These are phyloP conservation scores for Craspedostauros australis DNA, from an alignment of 108 stramenopile genomes.

Conservation along the genomic window DNA sequence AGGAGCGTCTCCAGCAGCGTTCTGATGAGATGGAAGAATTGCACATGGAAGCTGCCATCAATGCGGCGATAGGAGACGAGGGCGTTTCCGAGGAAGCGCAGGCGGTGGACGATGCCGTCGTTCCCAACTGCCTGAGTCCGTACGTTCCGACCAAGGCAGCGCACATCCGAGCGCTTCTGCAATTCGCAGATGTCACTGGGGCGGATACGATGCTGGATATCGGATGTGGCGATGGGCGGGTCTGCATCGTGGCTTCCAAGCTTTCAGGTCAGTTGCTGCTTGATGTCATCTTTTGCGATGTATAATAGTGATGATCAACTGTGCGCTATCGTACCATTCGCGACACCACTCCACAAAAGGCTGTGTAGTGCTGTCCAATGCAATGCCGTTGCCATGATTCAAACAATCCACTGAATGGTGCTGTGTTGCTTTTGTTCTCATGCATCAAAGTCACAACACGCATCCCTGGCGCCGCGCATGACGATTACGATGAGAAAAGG, in stretches of 20 bases:
- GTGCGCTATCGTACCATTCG: no score
- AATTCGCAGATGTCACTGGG: background rate
- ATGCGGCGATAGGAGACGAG: background rate
- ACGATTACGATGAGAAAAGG: no score
- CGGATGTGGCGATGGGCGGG: constrained; percentile 68
- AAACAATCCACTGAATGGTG: no score
- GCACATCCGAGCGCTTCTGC: background rate
- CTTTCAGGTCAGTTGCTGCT: no score
- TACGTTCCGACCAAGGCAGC: constrained; percentile 7
- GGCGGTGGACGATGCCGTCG: background rate
- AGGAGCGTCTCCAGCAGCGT: background rate
- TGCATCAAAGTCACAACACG: no score
- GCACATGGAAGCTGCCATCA: constrained; percentile 10
- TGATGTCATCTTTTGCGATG: no score
- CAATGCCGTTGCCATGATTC: no score
- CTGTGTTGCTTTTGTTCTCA: no score
- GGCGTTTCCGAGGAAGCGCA: background rate
- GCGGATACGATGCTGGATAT: constrained; percentile 56
- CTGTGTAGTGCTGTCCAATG: no score
- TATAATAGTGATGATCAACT: no score
- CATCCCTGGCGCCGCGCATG: no score
- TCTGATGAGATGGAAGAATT: constrained; percentile 3
- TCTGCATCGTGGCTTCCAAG: constrained; percentile 34
- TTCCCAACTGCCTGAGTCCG: constrained; percentile 8
- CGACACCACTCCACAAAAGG: no score